Evolutionary conservation across 306 rosid genomes (phyloP), one percentile per base, ranked within the genome.

Genomic region (Dryas alaskensis): DNA sequence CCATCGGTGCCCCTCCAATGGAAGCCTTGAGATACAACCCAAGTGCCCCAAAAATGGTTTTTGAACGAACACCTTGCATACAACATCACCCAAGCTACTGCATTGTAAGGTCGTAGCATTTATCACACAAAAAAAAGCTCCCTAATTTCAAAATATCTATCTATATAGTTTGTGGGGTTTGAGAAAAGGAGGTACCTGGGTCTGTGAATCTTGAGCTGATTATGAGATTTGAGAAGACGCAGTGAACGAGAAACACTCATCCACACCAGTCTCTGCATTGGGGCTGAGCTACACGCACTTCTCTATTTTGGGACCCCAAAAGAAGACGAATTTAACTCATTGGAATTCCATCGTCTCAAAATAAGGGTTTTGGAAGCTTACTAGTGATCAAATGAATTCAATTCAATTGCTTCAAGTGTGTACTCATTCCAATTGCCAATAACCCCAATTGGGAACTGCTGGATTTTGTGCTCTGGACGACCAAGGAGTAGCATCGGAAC

Each of bases 31-130:
- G 39, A 17, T 7, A 40, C 72, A 63, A 43, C 19, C 50, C 22
- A 4, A 52, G 65, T 25, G 72, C 44, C 68, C 50, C 54, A 55
- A 55, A 64, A 74, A 47, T 70, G 83, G 84, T 63, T 64, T 85
- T 81, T 77, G 73, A 58, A 68, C 75, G 16, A 77, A 60, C 61
- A 78, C 84, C 88, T 88, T 88, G 89, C 88, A 84, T 74, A 82
- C 53, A 69, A 70, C 74, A 88, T 59, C 76, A 76, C 81, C 78
- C 81, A 85, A 80, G 78, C 84, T 83, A 83, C 81, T 82, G 60
- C 77, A 78, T 65, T 60, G 81, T 87, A 61, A 86, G 84, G 31
- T 25, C 44, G n/a, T 27, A 27, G 14, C 19, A 12, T 12, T 10
- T 47, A 1, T 52, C 39, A 6, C 55, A 11, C 22, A 22, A 22